Base-by-base conservation (phyloP, 1,284 basidiomycete genomes). In the Coriolopsis trogii region DNA sequence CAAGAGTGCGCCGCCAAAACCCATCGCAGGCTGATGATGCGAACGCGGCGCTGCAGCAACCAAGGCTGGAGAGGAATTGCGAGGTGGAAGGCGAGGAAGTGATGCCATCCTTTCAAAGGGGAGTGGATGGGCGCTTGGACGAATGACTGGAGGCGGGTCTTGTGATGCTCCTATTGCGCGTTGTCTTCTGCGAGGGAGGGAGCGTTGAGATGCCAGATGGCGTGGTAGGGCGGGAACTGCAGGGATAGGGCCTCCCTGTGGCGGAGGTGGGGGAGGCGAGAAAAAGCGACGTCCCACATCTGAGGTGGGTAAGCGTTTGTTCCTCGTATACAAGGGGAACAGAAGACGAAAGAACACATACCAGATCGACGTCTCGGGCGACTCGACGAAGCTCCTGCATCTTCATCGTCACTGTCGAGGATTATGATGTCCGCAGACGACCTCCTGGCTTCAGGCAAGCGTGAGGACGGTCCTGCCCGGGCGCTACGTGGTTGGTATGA, bases 1-100 rank as follows among this genome's bases (percentile, higher is more conserved):
- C 9, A 88, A 70, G 3, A 89, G 60, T 2, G 82, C 86, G n/a
- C 87, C 87, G 16, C 87, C 87, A 24, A 89, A 68, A 23, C 83
- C 83, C 73, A 89, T 79, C 3, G 70, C 55, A 21, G 84, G 84
- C 10, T 74, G 68, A 56, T 82, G 82, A 48, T 81, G 82, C 8
- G 82, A 81, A 9, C 73, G 73, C 8, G 76, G 70, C 3, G 77
- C 77, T 16, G 75, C 70, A 15, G 52, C 48, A 4, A n/a, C 7
- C 2, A 55, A 43, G 1, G 60, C 47, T 5, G 61, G 54, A 2
- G 70, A 59, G 29, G 52, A 28, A 41, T 53, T 49, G 18, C 49
- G 26, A 5, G 65, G 55, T n/a, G 62, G 63, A 9, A 62, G 64
- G 29, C 40, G 53, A 23, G 56, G 56, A n/a, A 56, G 47, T 9